A percentile compares a stretch with the other conserved stretches of the same genome.
Conservation (phyloP, 2,329 filamentous ascomycete genomes). For the Ceratocystis huliohia region DNA sequence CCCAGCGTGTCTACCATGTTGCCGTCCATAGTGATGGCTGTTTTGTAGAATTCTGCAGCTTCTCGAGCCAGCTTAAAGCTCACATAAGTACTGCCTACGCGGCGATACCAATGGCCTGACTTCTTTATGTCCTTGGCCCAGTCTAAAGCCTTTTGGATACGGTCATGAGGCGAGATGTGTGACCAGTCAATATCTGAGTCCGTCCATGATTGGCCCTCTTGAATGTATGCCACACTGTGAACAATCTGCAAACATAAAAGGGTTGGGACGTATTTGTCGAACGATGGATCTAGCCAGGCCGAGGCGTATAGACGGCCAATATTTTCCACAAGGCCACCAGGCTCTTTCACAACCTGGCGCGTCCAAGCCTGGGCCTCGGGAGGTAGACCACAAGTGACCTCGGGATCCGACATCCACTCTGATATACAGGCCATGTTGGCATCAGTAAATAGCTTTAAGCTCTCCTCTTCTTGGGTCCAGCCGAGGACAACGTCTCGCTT, state of each 20-base stretch:
- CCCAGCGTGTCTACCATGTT: slow-evolving; percentile 31
- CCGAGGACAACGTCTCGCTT: slow-evolving; percentile 29
- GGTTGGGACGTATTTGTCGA: slow-evolving; percentile 30
- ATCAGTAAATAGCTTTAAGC: slow-evolving; percentile 33
- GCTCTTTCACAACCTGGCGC: slow-evolving; percentile 23
- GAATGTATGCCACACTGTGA: slow-evolving; percentile 31
- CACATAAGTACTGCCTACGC: slow-evolving; percentile 32
- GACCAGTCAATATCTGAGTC: slow-evolving; percentile 30
- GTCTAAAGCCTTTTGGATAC: slow-evolving; percentile 29
- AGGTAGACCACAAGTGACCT: slow-evolving; percentile 26
- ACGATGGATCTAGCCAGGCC: slow-evolving; percentile 30
- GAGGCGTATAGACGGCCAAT: slow-evolving; percentile 31
- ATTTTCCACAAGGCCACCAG: slow-evolving; percentile 28
- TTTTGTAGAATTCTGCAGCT: slow-evolving; percentile 30
- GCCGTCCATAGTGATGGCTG: slow-evolving; percentile 29
- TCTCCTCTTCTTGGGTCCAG: slow-evolving; percentile 34
- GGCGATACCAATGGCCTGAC: slow-evolving; percentile 30
- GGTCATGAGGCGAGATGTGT: slow-evolving; percentile 27
- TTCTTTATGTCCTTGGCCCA: slow-evolving; percentile 29
- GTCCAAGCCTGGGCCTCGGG: slow-evolving; percentile 28
- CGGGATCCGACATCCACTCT: slow-evolving; percentile 29
- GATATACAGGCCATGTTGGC: slow-evolving; percentile 30
- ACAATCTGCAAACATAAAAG: slow-evolving; percentile 35
- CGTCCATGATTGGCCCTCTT: slow-evolving; percentile 30
- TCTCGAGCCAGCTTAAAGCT: slow-evolving; percentile 28